Evolutionary conservation across 768 basidiomycete genomes (phyloP), one percentile per base, ranked within the genome.

Genomic region (Suillus subalutaceus): DNA sequence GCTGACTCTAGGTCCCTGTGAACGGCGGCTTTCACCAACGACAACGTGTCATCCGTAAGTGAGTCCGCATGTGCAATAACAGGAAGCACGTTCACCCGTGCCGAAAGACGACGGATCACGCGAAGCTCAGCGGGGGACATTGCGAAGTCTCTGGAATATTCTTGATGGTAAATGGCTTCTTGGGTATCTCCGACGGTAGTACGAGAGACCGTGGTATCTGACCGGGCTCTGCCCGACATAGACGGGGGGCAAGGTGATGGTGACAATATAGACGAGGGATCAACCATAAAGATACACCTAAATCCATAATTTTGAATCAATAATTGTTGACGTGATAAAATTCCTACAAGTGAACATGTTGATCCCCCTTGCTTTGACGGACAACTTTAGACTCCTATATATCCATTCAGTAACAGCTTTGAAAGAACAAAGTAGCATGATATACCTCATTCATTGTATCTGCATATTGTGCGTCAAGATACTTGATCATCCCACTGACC

Each of bases 271-370:
- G 90, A 88, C 32, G 85, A 78, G 15, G 93, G 93, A 72, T 94
- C 92, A 72, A 94, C 84, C 86, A 94, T 84, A 77, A 95, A 94
- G 66, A 95, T 91, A 74, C 90, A 93, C 56, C 92, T 93, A 66
- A 63, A 32, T 63, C 60, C 30, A 64, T 68, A 43, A 32, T 20
- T 20, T 60, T 74, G 66, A 72, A 71, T 62, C 62, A 48, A 55
- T 61, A 23, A 59, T 35, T 44, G 6, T 16, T 64, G 53, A 32
- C 26, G 63, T 18, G 53, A 20, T 9, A 23, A 37, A 40, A 7
- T 30, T 78, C 92, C 78, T 75, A 94, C 92, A 94, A 79, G 79
- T 96, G 93, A 71, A 96, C 89, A 71, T 95, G 94, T 71, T 93
- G 91, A 78, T 96, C 93, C 59, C 92, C 93, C 79, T 90, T 93